phyloP scores from a whole-genome alignment of 345 rosid species.

The Melastoma malabathricum region DNA sequence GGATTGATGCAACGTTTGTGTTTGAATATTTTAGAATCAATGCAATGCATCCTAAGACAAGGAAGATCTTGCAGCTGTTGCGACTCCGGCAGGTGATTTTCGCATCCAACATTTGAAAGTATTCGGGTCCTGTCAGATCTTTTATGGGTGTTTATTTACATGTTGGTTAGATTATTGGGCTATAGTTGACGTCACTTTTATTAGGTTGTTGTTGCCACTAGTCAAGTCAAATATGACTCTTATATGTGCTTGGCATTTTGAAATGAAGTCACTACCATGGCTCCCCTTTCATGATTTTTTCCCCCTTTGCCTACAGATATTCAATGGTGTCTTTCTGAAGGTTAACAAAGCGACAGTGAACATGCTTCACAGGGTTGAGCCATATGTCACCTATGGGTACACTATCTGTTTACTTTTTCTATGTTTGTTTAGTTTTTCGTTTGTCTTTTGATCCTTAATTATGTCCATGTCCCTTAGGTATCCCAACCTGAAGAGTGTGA shows the following conservation, averaged over 20 bases:
- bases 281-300: background rate
- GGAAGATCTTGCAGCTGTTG: slow-evolving; percentile 57
- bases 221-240: no score
- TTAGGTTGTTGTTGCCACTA: no score
- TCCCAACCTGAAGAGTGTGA: slow-evolving; percentile 73
- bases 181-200: no score
- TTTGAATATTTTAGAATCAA: slow-evolving; percentile 39
- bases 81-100: slow-evolving; percentile 68
- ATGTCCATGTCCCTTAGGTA: slow-evolving; percentile 19
- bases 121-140: no score
- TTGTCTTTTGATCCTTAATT: background rate
- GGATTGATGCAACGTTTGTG: background rate
- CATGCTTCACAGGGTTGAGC: slow-evolving; percentile 82
- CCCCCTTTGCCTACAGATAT: slow-evolving; percentile 28
- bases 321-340: slow-evolving; percentile 81
- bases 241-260: no score
- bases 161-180: no score
- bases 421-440: background rate
- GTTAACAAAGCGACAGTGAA: slow-evolving; percentile 52
- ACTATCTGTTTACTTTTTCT: background rate
- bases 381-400: slow-evolving; percentile 80
- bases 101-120: background rate
- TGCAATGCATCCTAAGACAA: slow-evolving; percentile 67
- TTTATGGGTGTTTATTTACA: no score
- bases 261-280: no score